phyloP scores from a whole-genome alignment of 176 grass and related monocot genomes.

The Oryza glumipatula region DNA sequence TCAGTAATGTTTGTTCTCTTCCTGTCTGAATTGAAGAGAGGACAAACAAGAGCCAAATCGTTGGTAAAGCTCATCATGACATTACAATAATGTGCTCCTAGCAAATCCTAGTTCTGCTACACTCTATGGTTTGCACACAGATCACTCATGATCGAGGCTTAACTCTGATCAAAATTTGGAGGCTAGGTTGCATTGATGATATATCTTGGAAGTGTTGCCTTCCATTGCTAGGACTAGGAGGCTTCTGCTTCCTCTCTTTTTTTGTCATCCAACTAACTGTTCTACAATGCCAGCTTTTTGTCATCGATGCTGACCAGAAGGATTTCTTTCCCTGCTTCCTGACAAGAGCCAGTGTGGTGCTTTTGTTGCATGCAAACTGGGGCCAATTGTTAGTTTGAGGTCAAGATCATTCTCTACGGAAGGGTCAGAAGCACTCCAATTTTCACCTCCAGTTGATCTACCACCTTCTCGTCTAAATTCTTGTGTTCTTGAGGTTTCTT shows the following conservation, averaged over 20 bases:
- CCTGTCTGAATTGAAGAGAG: constrained; percentile 27
- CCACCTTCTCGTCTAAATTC: constrained; percentile 31
- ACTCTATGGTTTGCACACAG: constrained; percentile 31
- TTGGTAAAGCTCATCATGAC: constrained; percentile 10
- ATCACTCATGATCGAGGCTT: constrained; percentile 14
- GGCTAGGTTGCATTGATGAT: constrained; percentile 5
- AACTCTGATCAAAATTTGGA: constrained; percentile 36
- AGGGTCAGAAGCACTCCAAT: constrained; percentile 13
- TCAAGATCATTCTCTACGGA: constrained; percentile 59
- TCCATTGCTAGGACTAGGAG: constrained; percentile 33
- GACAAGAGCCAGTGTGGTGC: constrained; percentile 41
- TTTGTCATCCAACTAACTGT: constrained; percentile 37
- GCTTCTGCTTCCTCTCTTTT: constrained; percentile 31
- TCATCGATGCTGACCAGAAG: constrained; percentile 50
- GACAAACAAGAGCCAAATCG: constrained; percentile 37
- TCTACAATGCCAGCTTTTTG: constrained; percentile 38
- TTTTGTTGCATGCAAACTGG: constrained; percentile 51
- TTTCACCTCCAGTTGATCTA: constrained; percentile 55
- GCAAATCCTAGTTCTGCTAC: constrained; percentile 12
- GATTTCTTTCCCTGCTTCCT: constrained; percentile 39
- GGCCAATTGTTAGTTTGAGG: constrained; percentile 67
- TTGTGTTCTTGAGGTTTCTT: constrained; percentile 49
- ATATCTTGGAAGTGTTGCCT: constrained; percentile 15
- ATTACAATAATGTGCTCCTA: constrained; percentile 32
- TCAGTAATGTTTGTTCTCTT: constrained; percentile 7